Evolutionary conservation across 208 protist genomes (phyloP), one percentile per base, ranked within the genome.

Genomic region (Leishmania arabica): DNA sequence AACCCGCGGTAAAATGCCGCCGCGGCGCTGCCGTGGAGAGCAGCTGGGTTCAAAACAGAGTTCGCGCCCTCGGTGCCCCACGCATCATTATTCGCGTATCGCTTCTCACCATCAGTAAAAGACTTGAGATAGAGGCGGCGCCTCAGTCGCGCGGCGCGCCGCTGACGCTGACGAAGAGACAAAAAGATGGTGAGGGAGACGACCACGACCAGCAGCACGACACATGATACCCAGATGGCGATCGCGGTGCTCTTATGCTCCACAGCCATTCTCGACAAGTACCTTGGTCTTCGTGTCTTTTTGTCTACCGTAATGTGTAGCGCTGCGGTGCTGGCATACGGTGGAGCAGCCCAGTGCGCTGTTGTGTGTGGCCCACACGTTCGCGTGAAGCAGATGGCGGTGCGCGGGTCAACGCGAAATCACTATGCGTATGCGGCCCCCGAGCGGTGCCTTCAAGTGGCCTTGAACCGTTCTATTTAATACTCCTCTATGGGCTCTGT

Each of bases 211-310:
- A 93, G 78, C 1, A 95, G 74, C 40, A 90, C 80, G 49, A 75
- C 93, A 68, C 93, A 95, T 34, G 89, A 76, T 11, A 79, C 79
- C 80, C 89, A 89, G 34, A 96, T 86, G 27, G 86, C 85, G 62
- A 96, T 95, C 9, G 87, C 86, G 65, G 86, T 72, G 21, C 49
- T 86, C 31, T 85, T 79, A 31, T 84, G 81, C 66, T 80, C 73
- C 11, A 95, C 64, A 0, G 86, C 77, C 89, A 92, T 92, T 6
- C n/a, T 73, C 21, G 17, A 40, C 17, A 27, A 53, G 69, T 5
- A 8, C 5, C 40, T 19, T 17, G 45, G 1, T 19, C 69, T 31
- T 51, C 8, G 42, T 11, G n/a, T 31, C 3, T 11, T 34, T 34
- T 1, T 11, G 27, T 31, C 27, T 73, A 34, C 24, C 6, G 45